Conservation (phyloP, 1,139 yeast genomes). For the Lodderomyces theae region DNA sequence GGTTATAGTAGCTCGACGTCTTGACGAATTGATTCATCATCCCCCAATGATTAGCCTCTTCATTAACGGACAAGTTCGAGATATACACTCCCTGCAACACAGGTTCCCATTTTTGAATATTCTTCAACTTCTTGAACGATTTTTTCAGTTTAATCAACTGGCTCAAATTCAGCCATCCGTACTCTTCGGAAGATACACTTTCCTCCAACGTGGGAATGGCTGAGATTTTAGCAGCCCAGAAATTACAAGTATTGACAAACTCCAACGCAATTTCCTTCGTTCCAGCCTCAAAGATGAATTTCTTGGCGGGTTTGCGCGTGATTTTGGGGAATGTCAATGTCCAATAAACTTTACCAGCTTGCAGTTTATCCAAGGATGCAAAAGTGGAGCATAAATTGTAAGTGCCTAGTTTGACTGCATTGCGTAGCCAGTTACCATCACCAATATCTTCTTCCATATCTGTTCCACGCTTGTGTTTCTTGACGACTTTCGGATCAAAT, state of each 20-base stretch:
- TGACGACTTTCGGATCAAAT: conserved; percentile 47
- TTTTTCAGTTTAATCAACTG: conserved; percentile 28
- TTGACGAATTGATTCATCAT: conserved; percentile 48
- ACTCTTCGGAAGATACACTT: conserved; percentile 71
- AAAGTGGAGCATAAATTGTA: conserved; percentile 50
- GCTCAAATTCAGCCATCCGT: conserved; percentile 71
- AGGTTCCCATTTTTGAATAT: conserved; percentile 42
- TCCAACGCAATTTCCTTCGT: conserved; percentile 67
- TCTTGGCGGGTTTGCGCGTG: conserved; percentile 33
- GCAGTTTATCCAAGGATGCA: conserved; percentile 38
- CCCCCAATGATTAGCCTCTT: conserved; percentile 34
- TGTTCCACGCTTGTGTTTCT: conserved; percentile 34
- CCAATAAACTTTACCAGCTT: conserved; percentile 29
- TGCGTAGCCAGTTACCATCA: conserved; percentile 67
- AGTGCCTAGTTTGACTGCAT: conserved; percentile 48
- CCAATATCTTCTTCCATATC: conserved; percentile 39
- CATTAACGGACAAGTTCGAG: conserved; percentile 31
- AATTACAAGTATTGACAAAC: conserved; percentile 76
- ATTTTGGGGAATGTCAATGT: conserved; percentile 41
- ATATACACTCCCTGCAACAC: conserved; percentile 43
- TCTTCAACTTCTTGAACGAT: conserved; percentile 34
- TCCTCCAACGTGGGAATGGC: conserved; percentile 67
- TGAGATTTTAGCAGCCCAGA: conserved; percentile 86
- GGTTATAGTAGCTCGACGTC: conserved; percentile 43
- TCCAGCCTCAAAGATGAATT: conserved; percentile 56